These are phyloP conservation scores for Kodamaea hsintzibuensis DNA, from an alignment of 805 yeast genomes.

Conservation along the genomic window DNA sequence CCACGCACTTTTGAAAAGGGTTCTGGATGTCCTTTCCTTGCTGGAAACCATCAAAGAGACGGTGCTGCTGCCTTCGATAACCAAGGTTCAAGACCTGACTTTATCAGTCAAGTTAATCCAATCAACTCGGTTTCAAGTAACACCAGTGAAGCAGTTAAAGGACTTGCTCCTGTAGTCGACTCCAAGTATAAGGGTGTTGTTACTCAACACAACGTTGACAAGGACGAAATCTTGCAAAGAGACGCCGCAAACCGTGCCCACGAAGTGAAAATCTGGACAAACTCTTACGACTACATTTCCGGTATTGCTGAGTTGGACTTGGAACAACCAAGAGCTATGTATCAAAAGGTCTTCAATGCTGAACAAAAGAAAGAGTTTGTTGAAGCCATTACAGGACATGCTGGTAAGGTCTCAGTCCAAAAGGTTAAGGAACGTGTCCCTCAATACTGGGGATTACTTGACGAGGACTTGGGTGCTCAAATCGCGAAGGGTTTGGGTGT, in stretches of 20 bases:
- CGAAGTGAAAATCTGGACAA: slow-evolving; percentile 37
- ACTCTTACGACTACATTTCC: slow-evolving; percentile 37
- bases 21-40: slow-evolving; percentile 28
- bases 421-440: slow-evolving; percentile 38
- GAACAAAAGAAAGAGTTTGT: slow-evolving; percentile 33
- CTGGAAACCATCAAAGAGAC: slow-evolving; percentile 27
- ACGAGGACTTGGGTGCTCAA: slow-evolving; percentile 38
- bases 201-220: slow-evolving; percentile 22
- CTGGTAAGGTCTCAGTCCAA: slow-evolving; percentile 29
- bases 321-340: slow-evolving; percentile 48
- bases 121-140: slow-evolving; percentile 24
- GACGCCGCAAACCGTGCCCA: slow-evolving; percentile 31
- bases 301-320: slow-evolving; percentile 46
- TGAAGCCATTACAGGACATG: slow-evolving; percentile 41
- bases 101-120: slow-evolving; percentile 45
- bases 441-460: slow-evolving; percentile 43
- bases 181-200: slow-evolving; percentile 36
- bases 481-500: slow-evolving; percentile 45
- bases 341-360: slow-evolving; percentile 38
- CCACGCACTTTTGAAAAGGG: slow-evolving; percentile 31
- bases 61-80: slow-evolving; percentile 19
- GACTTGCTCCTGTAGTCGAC: slow-evolving; percentile 21
- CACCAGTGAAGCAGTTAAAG: slow-evolving; percentile 19
- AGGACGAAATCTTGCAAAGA: slow-evolving; percentile 28
- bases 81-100: slow-evolving; percentile 53